These are phyloP conservation scores for Solanum chilense DNA, from an alignment of 257 asterid genomes.

Conservation along the genomic window DNA sequence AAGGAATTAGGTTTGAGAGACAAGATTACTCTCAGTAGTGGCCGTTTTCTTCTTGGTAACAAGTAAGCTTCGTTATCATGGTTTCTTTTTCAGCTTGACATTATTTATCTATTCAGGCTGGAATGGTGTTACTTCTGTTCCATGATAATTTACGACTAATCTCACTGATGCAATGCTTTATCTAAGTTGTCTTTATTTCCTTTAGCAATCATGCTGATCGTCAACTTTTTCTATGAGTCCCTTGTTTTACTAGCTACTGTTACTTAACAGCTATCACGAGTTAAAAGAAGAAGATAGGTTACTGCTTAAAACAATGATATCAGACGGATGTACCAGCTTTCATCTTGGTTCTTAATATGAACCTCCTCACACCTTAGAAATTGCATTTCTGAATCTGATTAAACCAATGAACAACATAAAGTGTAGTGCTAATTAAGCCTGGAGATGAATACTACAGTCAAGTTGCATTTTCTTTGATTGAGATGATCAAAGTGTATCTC, in stretches of 20 bases:
- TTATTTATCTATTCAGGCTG: background rate
- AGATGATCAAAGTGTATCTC: background rate
- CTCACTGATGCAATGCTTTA: background rate
- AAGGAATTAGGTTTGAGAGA: conserved; percentile 96
- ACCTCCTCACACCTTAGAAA: background rate
- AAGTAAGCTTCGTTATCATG: conserved; percentile 44
- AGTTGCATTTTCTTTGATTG: background rate
- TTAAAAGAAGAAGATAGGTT: background rate
- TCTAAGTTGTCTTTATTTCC: background rate
- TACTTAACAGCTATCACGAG: background rate
- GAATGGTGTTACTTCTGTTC: background rate
- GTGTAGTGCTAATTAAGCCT: background rate
- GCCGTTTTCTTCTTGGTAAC: conserved; percentile 93
- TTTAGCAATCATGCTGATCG: background rate
- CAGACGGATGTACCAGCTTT: background rate
- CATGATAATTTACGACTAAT: background rate
- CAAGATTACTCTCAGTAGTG: conserved; percentile 97
- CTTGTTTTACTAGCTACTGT: background rate
- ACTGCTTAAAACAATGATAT: background rate
- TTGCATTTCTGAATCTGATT: background rate
- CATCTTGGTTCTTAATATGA: background rate
- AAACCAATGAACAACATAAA: background rate
- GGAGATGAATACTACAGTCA: background rate
- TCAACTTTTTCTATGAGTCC: background rate
- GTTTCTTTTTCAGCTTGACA: background rate